Conservation (phyloP, 2,329 filamentous ascomycete genomes). For the Sclerotinia glacialis region DNA sequence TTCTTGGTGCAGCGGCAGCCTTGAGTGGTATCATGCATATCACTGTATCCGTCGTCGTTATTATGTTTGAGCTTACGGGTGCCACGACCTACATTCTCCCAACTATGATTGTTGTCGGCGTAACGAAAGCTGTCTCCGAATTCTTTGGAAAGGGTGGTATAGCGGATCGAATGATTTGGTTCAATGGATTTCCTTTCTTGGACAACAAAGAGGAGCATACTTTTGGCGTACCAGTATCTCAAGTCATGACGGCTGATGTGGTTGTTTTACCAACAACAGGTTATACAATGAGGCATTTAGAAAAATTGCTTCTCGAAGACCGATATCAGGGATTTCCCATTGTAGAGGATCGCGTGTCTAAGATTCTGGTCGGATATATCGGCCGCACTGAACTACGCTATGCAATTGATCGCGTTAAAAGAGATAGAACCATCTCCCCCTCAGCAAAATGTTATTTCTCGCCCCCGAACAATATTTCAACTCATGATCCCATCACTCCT, state of each 20-base stretch:
- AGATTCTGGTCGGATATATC: constrained; percentile 83
- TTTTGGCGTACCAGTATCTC: constrained; percentile 89
- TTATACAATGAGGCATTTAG: constrained; percentile 71
- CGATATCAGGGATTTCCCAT: constrained; percentile 92
- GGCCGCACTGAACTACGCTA: constrained; percentile 89
- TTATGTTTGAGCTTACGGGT: constrained; percentile 99
- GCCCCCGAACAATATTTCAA: constrained; percentile 46
- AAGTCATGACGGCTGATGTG: constrained; percentile 79
- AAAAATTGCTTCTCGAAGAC: constrained; percentile 71
- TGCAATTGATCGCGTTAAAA: constrained; percentile 76
- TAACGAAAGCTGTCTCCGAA: constrained; percentile 90
- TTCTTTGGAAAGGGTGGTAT: constrained; percentile 95
- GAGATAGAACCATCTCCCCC: constrained; percentile 62
- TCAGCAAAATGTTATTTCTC: constrained; percentile 71
- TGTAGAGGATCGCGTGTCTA: constrained; percentile 69
- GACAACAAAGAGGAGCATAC: constrained; percentile 98
- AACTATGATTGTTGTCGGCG: constrained; percentile 97
- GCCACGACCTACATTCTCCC: constrained; percentile 94
- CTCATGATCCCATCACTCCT: constrained; percentile 33
- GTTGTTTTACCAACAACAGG: constrained; percentile 72
- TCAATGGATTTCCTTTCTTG: constrained; percentile 93
- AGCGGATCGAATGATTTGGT: constrained; percentile 97
- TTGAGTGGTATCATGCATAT: constrained; percentile 98
- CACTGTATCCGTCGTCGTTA: constrained; percentile 93
- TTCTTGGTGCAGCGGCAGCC: constrained; percentile 86